Evolutionary conservation across 306 rosid genomes (phyloP).

Genomic region (Biancaea sappan): DNA sequence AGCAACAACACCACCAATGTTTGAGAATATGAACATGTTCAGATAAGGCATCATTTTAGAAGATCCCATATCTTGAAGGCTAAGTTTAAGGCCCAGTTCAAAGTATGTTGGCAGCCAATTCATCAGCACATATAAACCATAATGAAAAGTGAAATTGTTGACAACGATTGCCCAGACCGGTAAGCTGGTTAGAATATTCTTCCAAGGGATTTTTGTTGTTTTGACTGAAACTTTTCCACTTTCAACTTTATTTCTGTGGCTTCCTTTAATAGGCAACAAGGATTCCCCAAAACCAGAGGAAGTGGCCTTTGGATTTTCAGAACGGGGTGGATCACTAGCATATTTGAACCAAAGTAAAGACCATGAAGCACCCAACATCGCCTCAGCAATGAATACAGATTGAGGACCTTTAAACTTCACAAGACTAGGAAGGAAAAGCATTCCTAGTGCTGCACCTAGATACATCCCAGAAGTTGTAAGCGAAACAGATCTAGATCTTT

Average conservation of each 20-base stretch:
- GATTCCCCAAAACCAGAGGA: constrained; percentile 84
- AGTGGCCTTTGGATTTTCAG: constrained; percentile 79
- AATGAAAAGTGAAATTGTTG: constrained; percentile 95
- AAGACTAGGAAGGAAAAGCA: constrained; percentile 80
- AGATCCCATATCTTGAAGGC: constrained; percentile 99
- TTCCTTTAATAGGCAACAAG: constrained; percentile 60
- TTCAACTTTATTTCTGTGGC: constrained; percentile 58
- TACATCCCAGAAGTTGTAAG: constrained; percentile 96
- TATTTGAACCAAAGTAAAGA: constrained; percentile 80
- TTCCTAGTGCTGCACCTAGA: constrained; percentile 86
- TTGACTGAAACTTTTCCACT: constrained; percentile 39
- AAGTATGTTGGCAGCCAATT: constrained; percentile 98
- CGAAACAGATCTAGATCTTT: constrained; percentile 93
- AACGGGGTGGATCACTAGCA: constrained; percentile 70
- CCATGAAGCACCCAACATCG: constrained; percentile 79
- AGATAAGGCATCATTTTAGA: constrained; percentile 96
- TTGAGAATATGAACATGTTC: constrained; percentile 93
- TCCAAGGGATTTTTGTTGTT: constrained; percentile 76
- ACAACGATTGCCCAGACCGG: constrained; percentile 99
- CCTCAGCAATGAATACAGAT: constrained; percentile 81
- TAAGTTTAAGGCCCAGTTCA: constrained; percentile 87
- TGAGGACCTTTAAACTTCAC: constrained; percentile 88
- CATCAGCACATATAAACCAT: constrained; percentile 92
- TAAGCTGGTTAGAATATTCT: constrained; percentile 67
- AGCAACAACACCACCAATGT: constrained; percentile 88